A percentile compares a stretch with the other conserved stretches of the same genome.
Conservation (phyloP, 306 rosid species). For the Styphnolobium japonicum region DNA sequence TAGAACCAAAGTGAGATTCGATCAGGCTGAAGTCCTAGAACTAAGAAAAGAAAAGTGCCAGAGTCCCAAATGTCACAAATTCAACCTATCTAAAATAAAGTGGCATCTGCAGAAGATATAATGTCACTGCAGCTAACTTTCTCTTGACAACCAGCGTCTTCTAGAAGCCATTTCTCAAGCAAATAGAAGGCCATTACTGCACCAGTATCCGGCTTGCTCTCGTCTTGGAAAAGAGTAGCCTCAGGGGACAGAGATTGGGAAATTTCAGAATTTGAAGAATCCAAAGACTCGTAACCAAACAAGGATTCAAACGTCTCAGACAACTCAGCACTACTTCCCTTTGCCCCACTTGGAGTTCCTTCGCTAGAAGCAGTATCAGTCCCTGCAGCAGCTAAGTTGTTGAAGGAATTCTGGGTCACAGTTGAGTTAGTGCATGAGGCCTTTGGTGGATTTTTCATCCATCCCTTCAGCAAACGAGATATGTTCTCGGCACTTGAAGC, state of each 20-base stretch:
- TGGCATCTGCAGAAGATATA: constrained; percentile 17
- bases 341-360: constrained; percentile 32
- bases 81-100: constrained; percentile 31
- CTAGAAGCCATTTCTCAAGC: constrained; percentile 89
- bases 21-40: constrained; percentile 22
- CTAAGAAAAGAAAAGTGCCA: constrained; percentile 17
- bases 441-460: constrained; percentile 67
- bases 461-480: constrained; percentile 63
- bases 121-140: constrained; percentile 40
- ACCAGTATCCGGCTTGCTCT: constrained; percentile 39
- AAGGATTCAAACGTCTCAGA: constrained; percentile 47
- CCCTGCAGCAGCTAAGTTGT: constrained; percentile 16
- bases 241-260: constrained; percentile 61
- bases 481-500: constrained; percentile 81
- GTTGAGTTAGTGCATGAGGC: constrained; percentile 12
- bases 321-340: constrained; percentile 21
- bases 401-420: constrained; percentile 25
- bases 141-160: constrained; percentile 51
- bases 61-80: constrained; percentile 8
- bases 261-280: constrained; percentile 61
- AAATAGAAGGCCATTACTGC: constrained; percentile 49
- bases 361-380: constrained; percentile 58
- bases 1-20: constrained; percentile 19
- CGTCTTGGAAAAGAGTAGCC: constrained; percentile 51
- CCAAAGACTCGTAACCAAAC: constrained; percentile 58